Conservation (phyloP, 176 grass and related monocot species). For the Miscanthus lutarioriparius region DNA sequence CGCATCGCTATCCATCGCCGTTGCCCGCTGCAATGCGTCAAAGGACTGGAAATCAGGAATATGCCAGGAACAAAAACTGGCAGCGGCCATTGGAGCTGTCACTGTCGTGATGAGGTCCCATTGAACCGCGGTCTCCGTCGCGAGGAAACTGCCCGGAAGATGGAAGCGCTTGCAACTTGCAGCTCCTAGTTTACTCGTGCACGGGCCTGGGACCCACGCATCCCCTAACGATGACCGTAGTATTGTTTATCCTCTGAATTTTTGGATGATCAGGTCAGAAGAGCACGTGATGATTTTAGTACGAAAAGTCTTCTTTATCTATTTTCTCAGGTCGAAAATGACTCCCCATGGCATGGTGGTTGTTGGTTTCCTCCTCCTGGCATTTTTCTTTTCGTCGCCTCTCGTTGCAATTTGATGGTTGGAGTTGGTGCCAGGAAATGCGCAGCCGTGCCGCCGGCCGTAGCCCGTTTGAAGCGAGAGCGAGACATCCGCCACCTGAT, state of each 20-base stretch:
- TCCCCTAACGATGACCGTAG: not conserved
- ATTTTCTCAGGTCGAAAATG: conserved; percentile 3
- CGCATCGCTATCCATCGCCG: not conserved
- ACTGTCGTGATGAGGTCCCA: not conserved
- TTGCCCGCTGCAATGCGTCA: not conserved
- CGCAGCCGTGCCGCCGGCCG: not conserved
- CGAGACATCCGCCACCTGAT: not conserved
- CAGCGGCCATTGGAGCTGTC: not conserved
- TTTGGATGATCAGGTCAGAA: conserved; percentile 45
- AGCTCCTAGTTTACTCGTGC: not conserved
- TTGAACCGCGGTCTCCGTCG: conserved; percentile 3
- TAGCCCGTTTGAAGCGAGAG: not conserved
- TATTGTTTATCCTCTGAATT: not conserved
- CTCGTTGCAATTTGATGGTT: not conserved
- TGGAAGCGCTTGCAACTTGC: not conserved
- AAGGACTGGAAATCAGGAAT: not conserved
- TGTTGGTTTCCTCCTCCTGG: too few relatives aligned
- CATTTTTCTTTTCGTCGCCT: not conserved
- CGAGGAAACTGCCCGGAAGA: conserved; percentile 40
- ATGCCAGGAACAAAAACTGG: not conserved
- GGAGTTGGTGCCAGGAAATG: not conserved
- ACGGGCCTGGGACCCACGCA: not conserved
- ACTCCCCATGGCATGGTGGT: not conserved
- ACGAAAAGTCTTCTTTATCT: not conserved
- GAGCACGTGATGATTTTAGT: conserved; percentile 34